phyloP scores from a whole-genome alignment of 2,329 filamentous ascomycete genomes.

The Cytospora piceicola region DNA sequence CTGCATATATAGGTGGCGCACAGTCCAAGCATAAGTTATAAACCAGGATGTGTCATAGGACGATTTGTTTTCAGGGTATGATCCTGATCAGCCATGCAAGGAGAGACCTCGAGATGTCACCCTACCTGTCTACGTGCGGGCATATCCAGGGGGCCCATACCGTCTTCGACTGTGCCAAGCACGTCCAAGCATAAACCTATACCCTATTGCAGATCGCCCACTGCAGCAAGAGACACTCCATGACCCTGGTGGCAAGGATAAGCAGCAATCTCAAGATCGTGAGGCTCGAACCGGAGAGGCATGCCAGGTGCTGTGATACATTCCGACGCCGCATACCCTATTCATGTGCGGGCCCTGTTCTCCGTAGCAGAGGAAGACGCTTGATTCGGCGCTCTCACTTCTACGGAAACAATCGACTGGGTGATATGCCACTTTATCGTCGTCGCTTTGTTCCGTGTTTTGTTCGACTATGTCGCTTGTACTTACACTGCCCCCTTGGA shows the following conservation, averaged over 20 bases:
- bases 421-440: neutral
- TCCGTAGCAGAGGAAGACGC: neutral
- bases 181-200: neutral
- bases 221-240: neutral
- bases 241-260: neutral
- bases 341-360: neutral
- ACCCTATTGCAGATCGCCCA: neutral
- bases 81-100: neutral
- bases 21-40: neutral
- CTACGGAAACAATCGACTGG: neutral
- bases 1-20: neutral
- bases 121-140: neutral
- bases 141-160: neutral
- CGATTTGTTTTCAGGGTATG: neutral
- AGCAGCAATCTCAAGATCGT: neutral
- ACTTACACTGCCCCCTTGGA: neutral
- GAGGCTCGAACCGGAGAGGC: neutral
- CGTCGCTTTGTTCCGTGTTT: neutral
- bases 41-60: neutral
- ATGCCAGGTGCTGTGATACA: neutral
- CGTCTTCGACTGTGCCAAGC: neutral
- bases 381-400: neutral
- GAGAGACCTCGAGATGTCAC: neutral
- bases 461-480: neutral
- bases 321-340: neutral